A percentile compares a stretch with the other conserved stretches of the same genome.
Conservation (phyloP, 768 basidiomycete genomes). For the Pisolithus microcarpus region DNA sequence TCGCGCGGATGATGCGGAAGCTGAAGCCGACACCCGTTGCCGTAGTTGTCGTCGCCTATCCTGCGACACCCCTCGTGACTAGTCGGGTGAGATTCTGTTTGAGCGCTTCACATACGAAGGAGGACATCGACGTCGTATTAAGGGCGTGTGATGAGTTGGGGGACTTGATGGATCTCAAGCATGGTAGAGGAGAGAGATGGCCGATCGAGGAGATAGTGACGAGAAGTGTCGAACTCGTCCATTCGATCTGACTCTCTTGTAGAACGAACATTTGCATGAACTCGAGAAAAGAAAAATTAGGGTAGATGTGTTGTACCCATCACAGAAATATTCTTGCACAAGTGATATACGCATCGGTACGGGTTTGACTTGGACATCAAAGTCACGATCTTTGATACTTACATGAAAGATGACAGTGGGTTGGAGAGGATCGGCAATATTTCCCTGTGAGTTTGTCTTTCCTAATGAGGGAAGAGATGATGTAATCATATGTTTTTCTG, state of each 20-base stretch:
- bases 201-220: constrained; percentile 63
- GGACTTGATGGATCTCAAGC: constrained; percentile 83
- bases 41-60: constrained; percentile 86
- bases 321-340: no score
- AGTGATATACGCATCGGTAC: no score
- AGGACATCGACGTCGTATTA: constrained; percentile 84
- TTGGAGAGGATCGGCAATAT: no score
- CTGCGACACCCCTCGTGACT: constrained; percentile 83
- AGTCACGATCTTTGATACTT: no score
- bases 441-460: no score
- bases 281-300: no score
- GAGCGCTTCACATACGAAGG: constrained; percentile 93
- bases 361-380: no score
- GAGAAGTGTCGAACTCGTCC: constrained; percentile 70
- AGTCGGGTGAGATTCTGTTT: constrained; percentile 90
- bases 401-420: no score
- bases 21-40: constrained; percentile 68
- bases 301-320: no score
- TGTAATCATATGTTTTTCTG: neutral
- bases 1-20: constrained; percentile 79
- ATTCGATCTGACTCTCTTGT: constrained; percentile 16
- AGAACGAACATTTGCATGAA: no score
- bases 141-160: constrained; percentile 90
- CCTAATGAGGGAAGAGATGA: neutral
- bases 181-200: constrained; percentile 70